A percentile compares a stretch with the other conserved stretches of the same genome.
Conservation (phyloP, 495 filamentous ascomycete genomes). For the Penicillium subrubescens region DNA sequence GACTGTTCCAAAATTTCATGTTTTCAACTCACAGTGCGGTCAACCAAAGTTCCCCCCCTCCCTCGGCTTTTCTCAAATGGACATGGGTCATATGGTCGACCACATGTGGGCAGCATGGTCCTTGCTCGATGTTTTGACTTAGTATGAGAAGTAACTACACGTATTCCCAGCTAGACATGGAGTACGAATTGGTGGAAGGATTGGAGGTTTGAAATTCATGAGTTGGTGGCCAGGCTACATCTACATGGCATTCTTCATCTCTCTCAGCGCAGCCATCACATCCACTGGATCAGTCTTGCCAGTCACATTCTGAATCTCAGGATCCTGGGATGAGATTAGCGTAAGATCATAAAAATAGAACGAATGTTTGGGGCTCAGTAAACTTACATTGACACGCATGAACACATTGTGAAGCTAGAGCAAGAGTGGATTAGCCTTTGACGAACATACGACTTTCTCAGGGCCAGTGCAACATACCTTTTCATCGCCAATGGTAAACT, state of each 20-base stretch:
- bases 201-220: neutral
- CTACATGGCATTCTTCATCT: conserved; percentile 85
- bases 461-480: conserved; percentile 62
- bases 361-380: neutral
- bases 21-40: no score
- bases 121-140: neutral
- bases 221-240: neutral
- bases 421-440: conserved; percentile 7
- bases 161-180: neutral
- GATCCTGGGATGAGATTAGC: conserved; percentile 58
- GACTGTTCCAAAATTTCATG: no score
- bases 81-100: no score
- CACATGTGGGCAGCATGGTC: no score
- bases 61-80: no score
- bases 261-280: conserved; percentile 82
- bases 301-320: conserved; percentile 78
- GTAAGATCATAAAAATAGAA: neutral
- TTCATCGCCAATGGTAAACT: conserved; percentile 96
- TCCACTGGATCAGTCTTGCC: conserved; percentile 81
- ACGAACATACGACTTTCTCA: neutral
- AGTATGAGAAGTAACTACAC: neutral
- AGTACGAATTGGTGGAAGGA: neutral
- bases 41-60: no score
- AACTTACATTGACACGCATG: conserved; percentile 81
- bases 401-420: conserved; percentile 91